A percentile compares a stretch with the other conserved stretches of the same genome.
Conservation (phyloP, 2,329 filamentous ascomycete genomes). For the Lasiodiplodia sp. region DNA sequence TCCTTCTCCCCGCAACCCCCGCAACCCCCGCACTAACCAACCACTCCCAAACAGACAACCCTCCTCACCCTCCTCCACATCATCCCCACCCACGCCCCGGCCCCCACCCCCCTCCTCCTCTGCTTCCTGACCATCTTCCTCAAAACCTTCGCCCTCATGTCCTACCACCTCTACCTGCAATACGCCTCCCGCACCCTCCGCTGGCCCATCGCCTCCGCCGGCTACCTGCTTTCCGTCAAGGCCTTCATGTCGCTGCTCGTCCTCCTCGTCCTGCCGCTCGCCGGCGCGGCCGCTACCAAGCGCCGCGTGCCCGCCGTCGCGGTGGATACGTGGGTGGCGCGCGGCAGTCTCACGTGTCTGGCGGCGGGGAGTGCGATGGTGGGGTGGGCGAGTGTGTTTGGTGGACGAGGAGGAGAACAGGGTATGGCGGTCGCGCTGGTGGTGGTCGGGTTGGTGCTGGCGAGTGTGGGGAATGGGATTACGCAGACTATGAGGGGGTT, state of each 20-base stretch:
- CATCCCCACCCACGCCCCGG: not conserved
- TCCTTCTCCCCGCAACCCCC: too few relatives aligned
- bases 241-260: constrained; percentile 10
- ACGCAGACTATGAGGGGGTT: constrained; percentile 27
- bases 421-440: not conserved
- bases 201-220: constrained; percentile 9
- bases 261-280: constrained; percentile 3
- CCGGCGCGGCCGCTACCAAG: not conserved
- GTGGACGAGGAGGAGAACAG: not conserved
- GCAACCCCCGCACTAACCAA: too few relatives aligned
- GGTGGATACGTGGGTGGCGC: constrained; percentile 20
- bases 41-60: not conserved
- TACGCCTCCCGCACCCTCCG: constrained; percentile 16
- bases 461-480: constrained; percentile 18
- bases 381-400: constrained; percentile 3
- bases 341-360: not conserved
- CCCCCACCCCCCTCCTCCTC: constrained; percentile 7
- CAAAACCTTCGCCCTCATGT: constrained; percentile 28
- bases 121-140: constrained; percentile 20
- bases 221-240: constrained; percentile 27
- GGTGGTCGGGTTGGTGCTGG: not conserved
- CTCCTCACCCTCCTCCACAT: not conserved
- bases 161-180: constrained; percentile 15
- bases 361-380: constrained; percentile 15
- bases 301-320: not conserved